Evolutionary conservation across 2,329 filamentous ascomycete species (phyloP).

Genomic region (Sordariomycetes sp.): DNA sequence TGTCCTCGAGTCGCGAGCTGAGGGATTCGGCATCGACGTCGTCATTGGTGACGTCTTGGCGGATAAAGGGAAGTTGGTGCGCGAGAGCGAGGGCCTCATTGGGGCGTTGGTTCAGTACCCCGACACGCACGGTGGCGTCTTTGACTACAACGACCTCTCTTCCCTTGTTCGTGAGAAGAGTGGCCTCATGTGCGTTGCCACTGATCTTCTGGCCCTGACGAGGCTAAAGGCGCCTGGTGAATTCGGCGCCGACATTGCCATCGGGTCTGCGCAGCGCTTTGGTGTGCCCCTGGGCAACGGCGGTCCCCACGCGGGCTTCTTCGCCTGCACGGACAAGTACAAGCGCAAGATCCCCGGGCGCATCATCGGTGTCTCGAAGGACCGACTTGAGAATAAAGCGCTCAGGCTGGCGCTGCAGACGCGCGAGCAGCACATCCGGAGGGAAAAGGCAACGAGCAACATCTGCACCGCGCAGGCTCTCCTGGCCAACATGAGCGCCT

Average conservation of each 20-base stretch:
- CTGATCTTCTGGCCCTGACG: constrained; percentile 80
- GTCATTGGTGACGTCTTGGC: constrained; percentile 61
- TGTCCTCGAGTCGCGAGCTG: constrained; percentile 73
- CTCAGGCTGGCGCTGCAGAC: constrained; percentile 83
- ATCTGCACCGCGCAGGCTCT: constrained; percentile 93
- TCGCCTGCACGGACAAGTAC: constrained; percentile 80
- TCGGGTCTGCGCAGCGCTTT: constrained; percentile 84
- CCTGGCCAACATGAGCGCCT: constrained; percentile 88
- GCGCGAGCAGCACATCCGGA: constrained; percentile 87
- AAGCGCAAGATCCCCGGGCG: constrained; percentile 93
- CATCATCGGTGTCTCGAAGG: constrained; percentile 83
- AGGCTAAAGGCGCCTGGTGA: constrained; percentile 83
- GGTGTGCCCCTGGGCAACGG: constrained; percentile 88
- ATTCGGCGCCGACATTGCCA: constrained; percentile 90
- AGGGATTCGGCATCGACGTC: constrained; percentile 84
- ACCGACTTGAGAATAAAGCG: constrained; percentile 71
- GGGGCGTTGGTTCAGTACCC: constrained; percentile 94
- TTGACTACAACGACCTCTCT: constrained; percentile 64
- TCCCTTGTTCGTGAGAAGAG: constrained; percentile 68
- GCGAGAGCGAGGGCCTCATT: constrained; percentile 68
- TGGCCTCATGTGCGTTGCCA: constrained; percentile 76
- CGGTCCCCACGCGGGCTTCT: constrained; percentile 95
- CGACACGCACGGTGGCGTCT: constrained; percentile 75
- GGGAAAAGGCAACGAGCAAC: constrained; percentile 96
- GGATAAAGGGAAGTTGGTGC: constrained; percentile 49